Evolutionary conservation across 2,329 filamentous ascomycete genomes (phyloP), one percentile per base, ranked within the genome.

Genomic region (Verticillium tricorpus): DNA sequence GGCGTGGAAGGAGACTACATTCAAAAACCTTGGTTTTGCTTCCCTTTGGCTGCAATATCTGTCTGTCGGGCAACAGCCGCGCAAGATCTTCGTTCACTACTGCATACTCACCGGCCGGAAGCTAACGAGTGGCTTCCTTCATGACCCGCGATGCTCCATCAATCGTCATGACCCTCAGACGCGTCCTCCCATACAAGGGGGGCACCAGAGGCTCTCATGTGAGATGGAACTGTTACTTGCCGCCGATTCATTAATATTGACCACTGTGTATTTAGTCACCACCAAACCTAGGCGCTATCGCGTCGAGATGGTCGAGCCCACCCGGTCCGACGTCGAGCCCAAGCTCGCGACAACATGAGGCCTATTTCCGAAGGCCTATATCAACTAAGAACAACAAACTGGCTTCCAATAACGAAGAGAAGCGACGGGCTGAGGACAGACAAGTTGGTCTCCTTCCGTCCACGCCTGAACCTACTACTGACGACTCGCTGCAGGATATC

Each of bases 401-500:
- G 37, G 57, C 19, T 15, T 19, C 57, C 2, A 59, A 54, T 11
- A 54, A 31, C 25, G 45, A 75, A n/a, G 78, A 80, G 66, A 81
- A 78, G 66, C 74, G 79, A 63, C 78, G 78, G 64, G 78, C 76
- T 19, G 73, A 78, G 60, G 80, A 84, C 63, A 76, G 81, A 37
- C 58, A 59, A 25, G 58, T 54, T 35, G 1, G 40, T 34, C n/a
- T 17, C 19, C 2, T 2, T 15, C 17, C 9, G 5, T 8, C 9
- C 45, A 15, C 15, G 3, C 4, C 11, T 7, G 19, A 7, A 32
- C 25, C n/a, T 5, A 17, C 15, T n/a, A 14, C n/a, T 54, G 14
- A 35, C 63, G 69, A 52, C 35, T 69, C 60, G 22, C 9, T 25
- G 5, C 66, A 93, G 89, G 92, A 97, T 71, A 90, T 97, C 69